These are phyloP conservation scores for Candida dajiaensis DNA, from an alignment of 805 yeast genomes.

Conservation along the genomic window DNA sequence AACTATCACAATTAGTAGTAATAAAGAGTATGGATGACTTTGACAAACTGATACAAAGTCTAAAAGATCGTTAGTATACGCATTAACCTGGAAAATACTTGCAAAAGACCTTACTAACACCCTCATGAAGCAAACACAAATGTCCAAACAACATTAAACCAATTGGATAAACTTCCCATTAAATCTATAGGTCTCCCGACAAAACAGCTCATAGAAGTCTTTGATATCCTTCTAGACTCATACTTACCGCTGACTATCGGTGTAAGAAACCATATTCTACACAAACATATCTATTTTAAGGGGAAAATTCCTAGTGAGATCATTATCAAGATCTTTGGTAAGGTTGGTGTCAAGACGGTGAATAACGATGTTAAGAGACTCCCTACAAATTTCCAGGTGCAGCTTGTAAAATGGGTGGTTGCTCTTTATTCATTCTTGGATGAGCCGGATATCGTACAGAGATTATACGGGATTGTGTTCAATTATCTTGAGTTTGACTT, in stretches of 20 bases:
- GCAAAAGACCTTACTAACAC: neutral
- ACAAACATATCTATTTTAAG: conserved; percentile 25
- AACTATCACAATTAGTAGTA: no score
- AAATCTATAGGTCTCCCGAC: conserved; percentile 7
- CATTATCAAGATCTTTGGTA: conserved; percentile 23
- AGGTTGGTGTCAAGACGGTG: conserved; percentile 26
- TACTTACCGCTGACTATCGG: neutral
- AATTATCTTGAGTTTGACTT: conserved; percentile 31
- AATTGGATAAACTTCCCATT: conserved; percentile 3
- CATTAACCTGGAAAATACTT: neutral
- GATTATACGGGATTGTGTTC: conserved; percentile 25
- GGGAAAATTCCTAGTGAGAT: conserved; percentile 21
- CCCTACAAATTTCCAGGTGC: conserved; percentile 21
- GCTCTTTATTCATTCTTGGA: conserved; percentile 24
- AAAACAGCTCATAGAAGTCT: conserved; percentile 5
- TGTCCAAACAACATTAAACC: neutral
- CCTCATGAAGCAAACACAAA: neutral
- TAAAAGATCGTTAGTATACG: neutral
- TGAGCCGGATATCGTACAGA: conserved; percentile 11
- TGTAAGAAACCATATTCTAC: conserved; percentile 17
- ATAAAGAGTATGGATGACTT: no score
- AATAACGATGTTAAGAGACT: conserved; percentile 16
- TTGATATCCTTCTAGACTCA: conserved; percentile 7
- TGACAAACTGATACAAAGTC: neutral
- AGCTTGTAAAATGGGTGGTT: conserved; percentile 30